Evolutionary conservation across 1,139 yeast genomes (phyloP).

Genomic region (Kluyveromyces sp.): DNA sequence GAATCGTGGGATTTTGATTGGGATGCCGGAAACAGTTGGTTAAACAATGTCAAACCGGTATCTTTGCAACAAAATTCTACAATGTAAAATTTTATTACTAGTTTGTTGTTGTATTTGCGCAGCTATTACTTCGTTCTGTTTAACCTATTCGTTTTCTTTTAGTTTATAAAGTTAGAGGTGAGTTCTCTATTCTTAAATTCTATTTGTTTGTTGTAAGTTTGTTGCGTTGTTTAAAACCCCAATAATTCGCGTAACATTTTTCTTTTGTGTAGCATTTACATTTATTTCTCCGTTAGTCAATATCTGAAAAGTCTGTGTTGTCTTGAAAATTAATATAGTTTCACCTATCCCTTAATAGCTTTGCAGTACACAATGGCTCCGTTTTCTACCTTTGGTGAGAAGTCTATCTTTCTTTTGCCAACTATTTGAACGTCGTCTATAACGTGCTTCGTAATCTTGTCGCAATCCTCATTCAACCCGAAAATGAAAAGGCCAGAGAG

Average conservation of each 20-base stretch:
- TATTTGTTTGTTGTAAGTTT: too few species aligned
- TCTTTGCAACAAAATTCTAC: not conserved
- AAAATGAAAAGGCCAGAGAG: constrained; percentile 61
- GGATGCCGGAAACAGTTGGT: not conserved
- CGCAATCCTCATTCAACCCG: constrained; percentile 55
- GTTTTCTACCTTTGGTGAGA: constrained; percentile 7
- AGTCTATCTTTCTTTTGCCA: constrained; percentile 31
- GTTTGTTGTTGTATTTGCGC: not conserved
- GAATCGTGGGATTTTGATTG: not conserved
- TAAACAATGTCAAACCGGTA: not conserved
- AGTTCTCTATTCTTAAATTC: too few species aligned
- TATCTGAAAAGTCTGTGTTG: too few species aligned
- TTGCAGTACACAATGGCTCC: constrained; percentile 9
- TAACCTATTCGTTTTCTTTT: too few species aligned
- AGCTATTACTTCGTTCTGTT: too few species aligned
- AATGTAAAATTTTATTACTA: not conserved
- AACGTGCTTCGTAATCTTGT: constrained; percentile 59
- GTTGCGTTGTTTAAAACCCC: too few species aligned
- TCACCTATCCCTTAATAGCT: not conserved
- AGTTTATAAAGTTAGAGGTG: too few species aligned
- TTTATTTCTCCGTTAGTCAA: too few species aligned
- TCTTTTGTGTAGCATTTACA: too few species aligned
- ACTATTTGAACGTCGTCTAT: constrained; percentile 68
- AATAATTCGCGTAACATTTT: too few species aligned
- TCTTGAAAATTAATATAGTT: too few species aligned